Conservation (phyloP, 2,329 filamentous ascomycete species). For the Penicillium sumatraense region DNA sequence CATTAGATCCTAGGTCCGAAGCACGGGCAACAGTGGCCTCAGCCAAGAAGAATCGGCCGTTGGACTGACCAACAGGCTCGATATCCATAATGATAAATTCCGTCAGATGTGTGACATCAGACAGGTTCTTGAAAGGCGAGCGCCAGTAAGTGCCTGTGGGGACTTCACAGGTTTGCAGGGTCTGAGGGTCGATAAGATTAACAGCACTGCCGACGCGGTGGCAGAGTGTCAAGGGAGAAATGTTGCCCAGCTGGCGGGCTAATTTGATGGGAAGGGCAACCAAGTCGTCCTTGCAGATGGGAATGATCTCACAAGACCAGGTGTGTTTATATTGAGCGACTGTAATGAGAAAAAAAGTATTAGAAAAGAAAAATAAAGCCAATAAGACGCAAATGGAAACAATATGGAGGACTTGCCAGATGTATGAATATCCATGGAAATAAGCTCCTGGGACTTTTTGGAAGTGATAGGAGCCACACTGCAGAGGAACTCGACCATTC, state of each 20-base stretch:
- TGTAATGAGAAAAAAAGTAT: not conserved
- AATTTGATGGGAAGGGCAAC: slow-evolving; percentile 91
- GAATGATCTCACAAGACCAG: slow-evolving; percentile 70
- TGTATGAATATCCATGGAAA: slow-evolving; percentile 91
- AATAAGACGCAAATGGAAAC: slow-evolving; percentile 55
- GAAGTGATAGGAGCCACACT: slow-evolving; percentile 77
- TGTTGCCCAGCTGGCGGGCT: slow-evolving; percentile 85
- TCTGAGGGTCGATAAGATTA: slow-evolving; percentile 87
- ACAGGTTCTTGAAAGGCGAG: slow-evolving; percentile 79
- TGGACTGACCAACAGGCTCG: slow-evolving; percentile 73
- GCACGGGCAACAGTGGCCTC: slow-evolving; percentile 88
- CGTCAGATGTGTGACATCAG: slow-evolving; percentile 81
- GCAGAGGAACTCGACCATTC: slow-evolving; percentile 86
- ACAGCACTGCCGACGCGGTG: slow-evolving; percentile 86
- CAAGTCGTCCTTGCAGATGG: slow-evolving; percentile 96
- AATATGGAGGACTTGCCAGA: slow-evolving; percentile 94
- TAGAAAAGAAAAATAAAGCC: not conserved
- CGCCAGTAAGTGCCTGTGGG: slow-evolving; percentile 87
- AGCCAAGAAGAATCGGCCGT: slow-evolving; percentile 81
- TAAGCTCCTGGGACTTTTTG: slow-evolving; percentile 90
- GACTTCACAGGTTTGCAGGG: slow-evolving; percentile 87
- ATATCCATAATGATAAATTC: slow-evolving; percentile 97
- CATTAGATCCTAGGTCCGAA: slow-evolving; percentile 82
- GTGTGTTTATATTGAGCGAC: not conserved
- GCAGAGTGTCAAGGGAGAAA: slow-evolving; percentile 83